A percentile compares a stretch with the other conserved stretches of the same genome.
phyloP scores from a whole-genome alignment of 2,329 filamentous ascomycete genomes.

The Hypomyces rosellus region DNA sequence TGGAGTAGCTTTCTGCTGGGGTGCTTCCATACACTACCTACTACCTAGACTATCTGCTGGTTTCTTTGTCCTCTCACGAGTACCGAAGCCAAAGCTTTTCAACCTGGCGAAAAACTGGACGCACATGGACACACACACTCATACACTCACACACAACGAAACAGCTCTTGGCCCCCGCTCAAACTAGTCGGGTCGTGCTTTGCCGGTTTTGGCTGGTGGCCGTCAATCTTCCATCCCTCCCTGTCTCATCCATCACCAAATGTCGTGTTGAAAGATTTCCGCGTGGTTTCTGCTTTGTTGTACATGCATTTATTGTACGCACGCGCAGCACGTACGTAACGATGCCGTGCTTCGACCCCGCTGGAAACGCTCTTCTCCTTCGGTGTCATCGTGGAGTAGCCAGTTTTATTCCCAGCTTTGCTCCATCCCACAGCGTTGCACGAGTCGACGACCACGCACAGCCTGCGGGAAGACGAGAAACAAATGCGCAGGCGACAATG shows the following conservation, averaged over 20 bases:
- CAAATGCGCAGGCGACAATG: background rate
- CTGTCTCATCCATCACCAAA: conserved; percentile 2
- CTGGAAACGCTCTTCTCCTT: background rate
- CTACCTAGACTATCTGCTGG: too few relatives aligned
- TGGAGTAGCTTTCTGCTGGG: too few relatives aligned
- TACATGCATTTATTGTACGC: background rate
- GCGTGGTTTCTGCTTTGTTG: background rate
- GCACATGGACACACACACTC: background rate
- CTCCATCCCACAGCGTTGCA: background rate
- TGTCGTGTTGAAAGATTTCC: conserved; percentile 8
- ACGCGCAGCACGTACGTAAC: conserved; percentile 4
- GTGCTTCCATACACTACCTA: too few relatives aligned
- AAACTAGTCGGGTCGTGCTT: background rate
- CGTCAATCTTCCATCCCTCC: conserved; percentile 4
- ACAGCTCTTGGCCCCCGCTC: background rate
- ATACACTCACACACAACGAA: too few relatives aligned
- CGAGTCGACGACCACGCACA: background rate
- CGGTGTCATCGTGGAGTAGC: background rate
- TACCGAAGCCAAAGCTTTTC: background rate
- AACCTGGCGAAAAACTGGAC: background rate
- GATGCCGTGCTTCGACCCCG: conserved; percentile 3
- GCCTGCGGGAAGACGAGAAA: background rate
- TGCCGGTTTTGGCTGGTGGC: conserved; percentile 8
- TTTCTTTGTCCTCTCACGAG: background rate
- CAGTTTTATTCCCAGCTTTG: background rate